Conservation (phyloP, 208 protist species). For the Leishmania tropica region DNA sequence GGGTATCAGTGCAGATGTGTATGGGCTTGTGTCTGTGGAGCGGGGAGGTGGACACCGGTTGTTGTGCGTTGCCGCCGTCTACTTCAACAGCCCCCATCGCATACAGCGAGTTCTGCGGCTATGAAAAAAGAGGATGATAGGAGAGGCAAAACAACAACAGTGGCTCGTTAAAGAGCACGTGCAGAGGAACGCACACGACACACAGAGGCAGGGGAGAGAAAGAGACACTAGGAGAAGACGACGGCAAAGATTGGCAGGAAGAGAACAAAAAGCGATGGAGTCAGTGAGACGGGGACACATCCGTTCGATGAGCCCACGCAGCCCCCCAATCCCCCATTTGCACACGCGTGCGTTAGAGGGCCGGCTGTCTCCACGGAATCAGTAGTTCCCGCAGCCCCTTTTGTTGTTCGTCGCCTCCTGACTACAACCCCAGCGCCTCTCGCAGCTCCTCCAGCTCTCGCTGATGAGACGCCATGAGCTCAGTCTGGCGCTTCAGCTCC, state of each 20-base stretch:
- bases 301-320: background rate
- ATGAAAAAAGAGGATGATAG: background rate
- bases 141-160: background rate
- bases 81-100: background rate
- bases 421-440: conserved; percentile 49
- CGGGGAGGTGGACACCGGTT: background rate
- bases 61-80: background rate
- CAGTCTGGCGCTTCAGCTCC: conserved; percentile 29
- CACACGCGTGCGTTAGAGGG: background rate
- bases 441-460: conserved; percentile 46
- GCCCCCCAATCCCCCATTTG: background rate
- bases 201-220: too few species aligned
- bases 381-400: background rate
- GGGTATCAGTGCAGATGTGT: background rate
- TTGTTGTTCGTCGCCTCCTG: background rate
- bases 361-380: background rate
- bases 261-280: background rate
- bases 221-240: background rate
- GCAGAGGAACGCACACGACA: background rate
- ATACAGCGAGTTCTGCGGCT: background rate
- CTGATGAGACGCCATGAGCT: conserved; percentile 33
- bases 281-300: background rate
- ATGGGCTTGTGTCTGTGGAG: background rate
- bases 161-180: background rate
- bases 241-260: background rate